Conservation (phyloP, 228 moss, liverwort and hornwort species). For the Sphagnum fallax region DNA sequence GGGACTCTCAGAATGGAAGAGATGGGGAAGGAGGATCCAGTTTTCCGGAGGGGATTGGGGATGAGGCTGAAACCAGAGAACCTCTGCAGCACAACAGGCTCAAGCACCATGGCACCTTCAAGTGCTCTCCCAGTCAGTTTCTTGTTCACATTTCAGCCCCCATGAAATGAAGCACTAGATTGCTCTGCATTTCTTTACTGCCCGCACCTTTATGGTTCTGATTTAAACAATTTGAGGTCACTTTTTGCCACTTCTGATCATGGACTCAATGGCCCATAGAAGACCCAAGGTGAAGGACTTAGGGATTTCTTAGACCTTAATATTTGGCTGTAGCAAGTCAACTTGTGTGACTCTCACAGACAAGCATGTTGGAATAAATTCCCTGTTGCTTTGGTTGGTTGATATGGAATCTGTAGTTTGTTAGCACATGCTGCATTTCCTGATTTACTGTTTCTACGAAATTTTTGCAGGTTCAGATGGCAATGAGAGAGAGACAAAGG, state of each 20-base stretch:
- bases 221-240: too few species aligned
- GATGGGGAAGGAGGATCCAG: conserved; percentile 69
- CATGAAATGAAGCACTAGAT: too few species aligned
- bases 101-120: conserved; percentile 95
- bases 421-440: neutral
- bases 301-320: neutral
- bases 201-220: too few species aligned
- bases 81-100: conserved; percentile 77
- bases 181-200: too few species aligned
- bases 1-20: conserved; percentile 33
- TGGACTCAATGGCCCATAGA: neutral
- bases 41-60: conserved; percentile 42
- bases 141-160: neutral
- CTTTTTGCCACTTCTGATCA: neutral
- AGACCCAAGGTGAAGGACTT: neutral
- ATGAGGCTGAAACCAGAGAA: conserved; percentile 64
- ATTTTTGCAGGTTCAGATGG: conserved; percentile 33
- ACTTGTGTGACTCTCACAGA: neutral
- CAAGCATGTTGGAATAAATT: neutral
- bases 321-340: neutral
- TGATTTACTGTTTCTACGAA: neutral
- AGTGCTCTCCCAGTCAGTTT: conserved; percentile 51
- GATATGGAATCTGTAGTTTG: neutral
- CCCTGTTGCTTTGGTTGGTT: neutral
- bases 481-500: conserved; percentile 75